Conservation (phyloP, 257 asterid genomes). For the Solanum phureja region DNA sequence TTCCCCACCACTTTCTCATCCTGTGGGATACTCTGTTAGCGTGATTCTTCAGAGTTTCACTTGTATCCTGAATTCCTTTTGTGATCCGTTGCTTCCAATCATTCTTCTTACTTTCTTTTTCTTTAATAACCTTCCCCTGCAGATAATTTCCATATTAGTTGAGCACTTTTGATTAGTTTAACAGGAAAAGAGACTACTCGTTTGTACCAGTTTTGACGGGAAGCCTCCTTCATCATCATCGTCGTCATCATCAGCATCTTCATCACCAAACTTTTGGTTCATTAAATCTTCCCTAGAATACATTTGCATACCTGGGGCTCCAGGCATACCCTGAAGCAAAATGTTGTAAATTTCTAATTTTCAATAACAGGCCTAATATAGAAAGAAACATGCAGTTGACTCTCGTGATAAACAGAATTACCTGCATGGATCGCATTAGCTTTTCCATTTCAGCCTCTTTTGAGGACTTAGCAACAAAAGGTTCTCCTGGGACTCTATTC, state of each 20-base stretch:
- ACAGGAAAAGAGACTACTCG: neutral
- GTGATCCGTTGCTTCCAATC: slow-evolving; percentile 54
- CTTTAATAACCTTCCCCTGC: slow-evolving; percentile 61
- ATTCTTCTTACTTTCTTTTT: slow-evolving; percentile 31
- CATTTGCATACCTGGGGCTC: slow-evolving; percentile 96
- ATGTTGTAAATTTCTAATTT: neutral
- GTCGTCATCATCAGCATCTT: slow-evolving; percentile 61
- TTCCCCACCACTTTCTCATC: slow-evolving; percentile 60
- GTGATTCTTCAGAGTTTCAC: slow-evolving; percentile 41
- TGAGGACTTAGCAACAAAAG: slow-evolving; percentile 66
- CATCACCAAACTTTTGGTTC: slow-evolving; percentile 69
- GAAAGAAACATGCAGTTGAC: neutral
- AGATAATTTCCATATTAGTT: neutral
- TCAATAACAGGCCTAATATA: neutral
- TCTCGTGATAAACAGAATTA: slow-evolving; percentile 3
- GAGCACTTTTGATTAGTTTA: neutral
- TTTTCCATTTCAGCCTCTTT: slow-evolving; percentile 95
- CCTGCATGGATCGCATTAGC: slow-evolving; percentile 90
- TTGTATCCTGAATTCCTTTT: slow-evolving; percentile 37
- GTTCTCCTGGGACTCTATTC: slow-evolving; percentile 84
- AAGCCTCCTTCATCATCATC: slow-evolving; percentile 52
- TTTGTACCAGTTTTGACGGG: slow-evolving; percentile 58
- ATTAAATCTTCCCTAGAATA: slow-evolving; percentile 85
- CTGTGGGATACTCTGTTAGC: slow-evolving; percentile 34
- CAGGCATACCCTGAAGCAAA: slow-evolving; percentile 70